A percentile compares a stretch with the other conserved stretches of the same genome.
These are phyloP conservation scores for Aspergillus quadrilineatus DNA, from an alignment of 2,329 filamentous ascomycete genomes.

Conservation along the genomic window DNA sequence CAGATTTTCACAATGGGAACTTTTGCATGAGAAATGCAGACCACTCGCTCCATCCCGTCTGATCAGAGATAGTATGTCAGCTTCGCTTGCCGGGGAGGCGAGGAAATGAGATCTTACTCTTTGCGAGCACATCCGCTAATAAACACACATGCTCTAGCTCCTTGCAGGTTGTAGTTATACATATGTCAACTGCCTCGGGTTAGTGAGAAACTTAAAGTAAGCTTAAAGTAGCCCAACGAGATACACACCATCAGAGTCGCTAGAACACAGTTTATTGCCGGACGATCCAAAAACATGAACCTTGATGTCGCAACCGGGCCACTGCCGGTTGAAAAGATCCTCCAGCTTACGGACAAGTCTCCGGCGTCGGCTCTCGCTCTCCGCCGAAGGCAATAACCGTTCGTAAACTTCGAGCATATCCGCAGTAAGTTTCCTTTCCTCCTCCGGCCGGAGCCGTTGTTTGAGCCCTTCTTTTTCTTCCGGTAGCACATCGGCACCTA, in stretches of 20 bases:
- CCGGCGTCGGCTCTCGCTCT: slow-evolving; percentile 73
- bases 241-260: slow-evolving; percentile 84
- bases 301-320: slow-evolving; percentile 85
- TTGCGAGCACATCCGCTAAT: slow-evolving; percentile 80
- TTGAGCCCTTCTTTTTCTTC: slow-evolving; percentile 68
- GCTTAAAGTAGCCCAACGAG: not conserved
- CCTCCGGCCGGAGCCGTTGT: slow-evolving; percentile 66
- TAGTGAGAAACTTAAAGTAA: slow-evolving; percentile 20
- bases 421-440: slow-evolving; percentile 71
- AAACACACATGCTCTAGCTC: slow-evolving; percentile 86
- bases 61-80: slow-evolving; percentile 17
- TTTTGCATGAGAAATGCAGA: slow-evolving; percentile 91
- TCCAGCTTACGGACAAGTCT: slow-evolving; percentile 85
- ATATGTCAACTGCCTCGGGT: slow-evolving; percentile 76
- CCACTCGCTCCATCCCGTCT: slow-evolving; percentile 96
- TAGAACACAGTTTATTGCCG: slow-evolving; percentile 89
- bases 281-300: slow-evolving; percentile 98
- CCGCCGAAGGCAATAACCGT: slow-evolving; percentile 74
- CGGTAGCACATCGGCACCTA: slow-evolving; percentile 76
- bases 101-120: slow-evolving; percentile 60
- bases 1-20: slow-evolving; percentile 98
- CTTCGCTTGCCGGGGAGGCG: slow-evolving; percentile 1
- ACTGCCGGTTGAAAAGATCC: slow-evolving; percentile 81
- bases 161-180: slow-evolving; percentile 88
- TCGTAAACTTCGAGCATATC: slow-evolving; percentile 87